Base-by-base conservation (phyloP, 306 rosid genomes). In the Trifolium dubium region DNA sequence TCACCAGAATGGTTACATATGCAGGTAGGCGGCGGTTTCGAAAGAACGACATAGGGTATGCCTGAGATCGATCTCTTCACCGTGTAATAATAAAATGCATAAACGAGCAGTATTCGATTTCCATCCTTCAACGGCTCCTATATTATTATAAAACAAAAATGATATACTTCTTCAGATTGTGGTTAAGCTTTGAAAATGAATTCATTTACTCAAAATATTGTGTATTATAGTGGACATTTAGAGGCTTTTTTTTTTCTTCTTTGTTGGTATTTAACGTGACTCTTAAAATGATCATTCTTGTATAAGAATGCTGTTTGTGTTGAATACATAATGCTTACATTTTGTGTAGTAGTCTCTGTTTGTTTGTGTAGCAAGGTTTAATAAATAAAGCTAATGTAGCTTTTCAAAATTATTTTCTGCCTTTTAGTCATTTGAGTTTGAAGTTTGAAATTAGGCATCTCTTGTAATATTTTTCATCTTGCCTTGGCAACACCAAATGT, bases 1-100 rank as follows among this genome's bases (percentile, higher is more conserved):
- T 87, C 98, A 4, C 98, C 98, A 0, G 93, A 93, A 50, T 93
- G 97, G 98, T 78, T 93, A 81, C 98, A 93, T 64, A 93, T 93
- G 98, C 98, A 93, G 88, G 76, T 93, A 35, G 97, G 98, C 62
- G 90, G 97, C 4, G 85, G 89, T 65, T 93, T 93, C 28, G 96
- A 88, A 77, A 85, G 96, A 86, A 77, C 93, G 67, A 63, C 92
- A 47, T 92, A 89, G 83, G 50, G 80, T 40, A 58, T 37, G 9
- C 40, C 9, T 60, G 72, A 81, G 64, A 78, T 35, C 29, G 64
- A 78, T 35, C 29, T 62, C 65, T 68, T 40, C 66, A 55, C 69
- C 44, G 72, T 63, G 73, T 83, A 88, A 84, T 88, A 90, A 60
- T 60, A 60, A 60, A 86, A 85, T 79, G 71, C 87, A 68, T 79